These are phyloP conservation scores for Fusarium brevicatenulatum DNA, from an alignment of 2,329 filamentous ascomycete genomes.

Conservation along the genomic window DNA sequence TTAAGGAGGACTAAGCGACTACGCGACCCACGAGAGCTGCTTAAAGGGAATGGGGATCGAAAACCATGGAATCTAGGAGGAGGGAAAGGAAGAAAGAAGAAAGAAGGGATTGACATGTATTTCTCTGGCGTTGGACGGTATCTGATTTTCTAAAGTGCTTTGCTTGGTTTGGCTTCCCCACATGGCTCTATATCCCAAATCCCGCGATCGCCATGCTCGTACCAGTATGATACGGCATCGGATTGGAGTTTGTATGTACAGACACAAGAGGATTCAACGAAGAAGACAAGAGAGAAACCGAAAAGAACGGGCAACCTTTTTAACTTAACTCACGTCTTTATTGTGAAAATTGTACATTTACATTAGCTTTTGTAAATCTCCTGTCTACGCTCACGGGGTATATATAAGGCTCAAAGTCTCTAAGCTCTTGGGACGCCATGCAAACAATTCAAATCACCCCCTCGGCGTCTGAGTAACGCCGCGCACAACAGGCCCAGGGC, in stretches of 20 bases:
- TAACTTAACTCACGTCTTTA: slow-evolving; percentile 12
- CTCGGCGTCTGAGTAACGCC: slow-evolving; percentile 32
- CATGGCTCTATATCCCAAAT: slow-evolving; percentile 36
- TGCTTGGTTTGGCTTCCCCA: slow-evolving; percentile 37
- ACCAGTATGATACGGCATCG: slow-evolving; percentile 30
- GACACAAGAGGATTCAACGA: slow-evolving; percentile 39
- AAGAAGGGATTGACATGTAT: slow-evolving; percentile 36
- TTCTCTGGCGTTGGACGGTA: slow-evolving; percentile 40
- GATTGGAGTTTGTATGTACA: slow-evolving; percentile 46
- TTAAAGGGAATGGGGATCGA: not conserved
- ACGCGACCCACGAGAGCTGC: slow-evolving; percentile 36
- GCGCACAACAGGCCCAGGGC: slow-evolving; percentile 31
- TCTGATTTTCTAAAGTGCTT: slow-evolving; percentile 32
- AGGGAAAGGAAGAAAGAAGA: slow-evolving; percentile 11
- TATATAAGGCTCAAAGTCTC: slow-evolving; percentile 21
- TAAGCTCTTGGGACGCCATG: slow-evolving; percentile 1
- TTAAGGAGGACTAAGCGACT: slow-evolving; percentile 7
- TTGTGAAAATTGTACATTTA: slow-evolving; percentile 3
- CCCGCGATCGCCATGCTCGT: slow-evolving; percentile 21
- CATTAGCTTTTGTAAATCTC: not conserved
- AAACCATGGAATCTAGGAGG: slow-evolving; percentile 14
- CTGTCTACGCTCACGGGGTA: slow-evolving; percentile 24
- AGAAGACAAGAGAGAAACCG: slow-evolving; percentile 41
- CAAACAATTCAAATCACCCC: slow-evolving; percentile 6
- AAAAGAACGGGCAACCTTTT: slow-evolving; percentile 37